Evolutionary conservation across 148 eudicot species (phyloP).

Genomic region (Camellia sinensis): DNA sequence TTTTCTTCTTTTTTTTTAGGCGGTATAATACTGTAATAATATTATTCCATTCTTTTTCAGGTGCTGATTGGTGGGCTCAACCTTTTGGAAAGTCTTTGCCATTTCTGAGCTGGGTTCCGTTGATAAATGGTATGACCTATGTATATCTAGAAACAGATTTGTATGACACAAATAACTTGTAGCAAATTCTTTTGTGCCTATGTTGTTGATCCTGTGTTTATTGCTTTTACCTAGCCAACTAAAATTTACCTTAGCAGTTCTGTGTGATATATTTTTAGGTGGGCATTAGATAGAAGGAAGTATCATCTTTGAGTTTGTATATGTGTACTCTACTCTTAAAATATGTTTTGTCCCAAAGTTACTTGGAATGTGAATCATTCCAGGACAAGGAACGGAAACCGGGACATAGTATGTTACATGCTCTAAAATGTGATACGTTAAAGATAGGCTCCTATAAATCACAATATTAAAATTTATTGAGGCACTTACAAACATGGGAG

Average conservation of each 20-base stretch:
- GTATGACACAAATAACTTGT: background rate
- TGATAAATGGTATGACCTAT: conserved; percentile 50
- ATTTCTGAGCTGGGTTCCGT: conserved; percentile 80
- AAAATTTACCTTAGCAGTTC: background rate
- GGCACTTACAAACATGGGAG: no score
- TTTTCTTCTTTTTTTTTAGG: background rate
- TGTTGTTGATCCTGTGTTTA: background rate
- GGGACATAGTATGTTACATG: no score
- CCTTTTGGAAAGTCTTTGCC: conserved; percentile 73
- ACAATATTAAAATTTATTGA: no score
- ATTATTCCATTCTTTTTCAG: conserved; percentile 30
- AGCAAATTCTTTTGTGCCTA: background rate
- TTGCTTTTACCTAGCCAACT: background rate
- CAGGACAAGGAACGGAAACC: no score
- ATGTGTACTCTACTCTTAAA: background rate
- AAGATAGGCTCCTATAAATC: no score
- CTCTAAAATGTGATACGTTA: no score
- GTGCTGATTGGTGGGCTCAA: conserved; percentile 98
- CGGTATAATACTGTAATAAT: background rate
- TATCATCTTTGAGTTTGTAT: background rate
- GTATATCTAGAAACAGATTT: background rate
- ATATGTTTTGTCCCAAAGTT: background rate
- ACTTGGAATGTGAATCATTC: background rate
- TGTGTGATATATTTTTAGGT: background rate
- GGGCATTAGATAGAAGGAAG: background rate